Base-by-base conservation (phyloP, 129 eudicot genomes). In the Tagetes patula region DNA sequence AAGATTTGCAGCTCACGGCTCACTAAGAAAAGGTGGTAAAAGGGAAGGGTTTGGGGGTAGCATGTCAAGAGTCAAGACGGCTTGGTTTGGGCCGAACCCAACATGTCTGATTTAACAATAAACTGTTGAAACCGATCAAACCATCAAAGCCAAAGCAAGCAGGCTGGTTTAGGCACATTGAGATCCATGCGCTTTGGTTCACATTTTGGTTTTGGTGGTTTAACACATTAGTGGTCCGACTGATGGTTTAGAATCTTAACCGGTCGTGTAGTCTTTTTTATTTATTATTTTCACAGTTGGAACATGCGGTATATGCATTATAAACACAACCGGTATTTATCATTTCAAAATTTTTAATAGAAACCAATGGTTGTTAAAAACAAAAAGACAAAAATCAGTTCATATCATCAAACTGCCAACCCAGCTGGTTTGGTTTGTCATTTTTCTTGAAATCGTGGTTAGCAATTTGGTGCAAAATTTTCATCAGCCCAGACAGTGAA, bases 1-100 rank as follows among this genome's bases (percentile, higher is more conserved):
- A 30, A 50, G 14, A 65, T 75, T 65, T 64, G 72, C 34, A 31
- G 45, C 50, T 65, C 42, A 48, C 42, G 11, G 8, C 8, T 36
- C 13, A 54, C 10, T 8, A 13, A 63, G 69, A 5, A 39, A 33
- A 39, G 34, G 33, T 40, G 32, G 12, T 2, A 63, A 2, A 63
- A 63, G 0, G 5, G 34, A 4, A 13, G 30, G 32, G 69, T 39
- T 11, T 10, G 2, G n/a, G 27, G 20, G 66, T 36, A 60, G 27
- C 65, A 60, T 60, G 14, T 47, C 8, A 67, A 20, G 27, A 20
- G 14, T 47, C 8, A 52, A 65, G 34, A 12, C 7, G 3, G 27
- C 14, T 49, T 39, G 0, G 9, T 6, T 33, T 20, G 1, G 56
- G 41, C 31, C 30, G 9, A 9, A 41, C 65, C 20, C 0, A 11